Percentiles rank a stretch among this genome's conserved stretches.
These are phyloP conservation scores for Phialemonium atrogriseum DNA, from an alignment of 2,329 filamentous ascomycete genomes.

Conservation along the genomic window DNA sequence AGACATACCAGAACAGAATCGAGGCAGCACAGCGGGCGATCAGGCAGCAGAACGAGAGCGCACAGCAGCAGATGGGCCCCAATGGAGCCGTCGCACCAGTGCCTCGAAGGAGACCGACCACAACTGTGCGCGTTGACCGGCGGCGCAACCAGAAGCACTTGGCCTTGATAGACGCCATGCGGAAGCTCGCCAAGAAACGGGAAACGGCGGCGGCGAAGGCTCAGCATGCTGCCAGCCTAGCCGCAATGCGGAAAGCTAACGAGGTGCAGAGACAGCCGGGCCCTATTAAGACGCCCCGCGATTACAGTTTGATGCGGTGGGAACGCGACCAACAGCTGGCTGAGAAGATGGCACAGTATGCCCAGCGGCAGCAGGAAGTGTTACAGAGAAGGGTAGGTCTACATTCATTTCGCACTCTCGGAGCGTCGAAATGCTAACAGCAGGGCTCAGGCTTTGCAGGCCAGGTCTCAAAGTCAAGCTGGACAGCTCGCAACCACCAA, in stretches of 20 bases:
- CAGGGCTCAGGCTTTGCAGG: slow-evolving; percentile 5
- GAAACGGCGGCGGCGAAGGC: slow-evolving; percentile 82
- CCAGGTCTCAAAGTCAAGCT: slow-evolving; percentile 4
- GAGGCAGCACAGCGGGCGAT: slow-evolving; percentile 50
- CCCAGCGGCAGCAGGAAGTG: slow-evolving; percentile 56
- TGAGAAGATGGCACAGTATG: slow-evolving; percentile 48
- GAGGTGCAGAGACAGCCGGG: slow-evolving; percentile 41
- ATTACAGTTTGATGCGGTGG: slow-evolving; percentile 83
- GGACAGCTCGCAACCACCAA: slow-evolving; percentile 24
- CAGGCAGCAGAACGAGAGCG: slow-evolving; percentile 43
- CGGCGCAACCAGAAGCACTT: slow-evolving; percentile 80
- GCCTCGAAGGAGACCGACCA: slow-evolving; percentile 61
- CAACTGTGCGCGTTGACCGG: slow-evolving; percentile 77
- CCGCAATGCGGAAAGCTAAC: slow-evolving; percentile 73
- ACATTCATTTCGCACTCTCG: background rate
- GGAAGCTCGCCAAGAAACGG: slow-evolving; percentile 89
- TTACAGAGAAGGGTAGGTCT: slow-evolving; percentile 44
- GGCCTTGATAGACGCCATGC: slow-evolving; percentile 86
- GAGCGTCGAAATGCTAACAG: slow-evolving; percentile 11
- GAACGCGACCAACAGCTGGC: slow-evolving; percentile 69
- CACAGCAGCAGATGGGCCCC: slow-evolving; percentile 24
- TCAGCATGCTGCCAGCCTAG: slow-evolving; percentile 68
- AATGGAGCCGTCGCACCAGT: slow-evolving; percentile 37
- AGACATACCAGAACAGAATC: slow-evolving; percentile 55
- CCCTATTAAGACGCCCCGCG: slow-evolving; percentile 68